These are phyloP conservation scores for Santalum album DNA, from an alignment of 164 flowering plant species.

Conservation along the genomic window DNA sequence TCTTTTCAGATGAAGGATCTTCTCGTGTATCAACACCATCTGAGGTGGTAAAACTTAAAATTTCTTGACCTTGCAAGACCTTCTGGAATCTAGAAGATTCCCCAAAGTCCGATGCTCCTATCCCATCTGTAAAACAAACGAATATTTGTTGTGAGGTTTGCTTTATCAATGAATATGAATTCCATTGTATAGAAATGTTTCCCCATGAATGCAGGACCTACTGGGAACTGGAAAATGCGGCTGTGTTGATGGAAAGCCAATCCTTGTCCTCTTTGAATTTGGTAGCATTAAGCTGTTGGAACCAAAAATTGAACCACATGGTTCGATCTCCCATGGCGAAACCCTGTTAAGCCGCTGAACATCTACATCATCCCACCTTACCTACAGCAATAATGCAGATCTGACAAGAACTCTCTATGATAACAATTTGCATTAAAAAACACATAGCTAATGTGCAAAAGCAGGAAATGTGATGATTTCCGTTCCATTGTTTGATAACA, in stretches of 20 bases:
- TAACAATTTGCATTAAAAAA: not conserved
- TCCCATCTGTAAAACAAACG: conserved; percentile 39
- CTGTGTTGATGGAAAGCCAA: conserved; percentile 35
- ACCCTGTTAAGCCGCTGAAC: conserved; percentile 52
- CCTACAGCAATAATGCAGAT: conserved; percentile 37
- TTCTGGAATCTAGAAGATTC: conserved; percentile 82
- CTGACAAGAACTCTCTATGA: no score
- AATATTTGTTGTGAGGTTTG: not conserved
- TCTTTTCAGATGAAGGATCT: conserved; percentile 30
- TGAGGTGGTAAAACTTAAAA: conserved; percentile 36
- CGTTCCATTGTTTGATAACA: no score
- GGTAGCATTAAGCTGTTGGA: conserved; percentile 28
- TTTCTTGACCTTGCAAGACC: conserved; percentile 99
- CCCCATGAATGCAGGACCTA: no score
- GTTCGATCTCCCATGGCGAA: conserved; percentile 95
- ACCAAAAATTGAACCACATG: conserved; percentile 47
- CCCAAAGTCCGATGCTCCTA: conserved; percentile 56
- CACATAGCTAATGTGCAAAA: no score
- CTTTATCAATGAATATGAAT: not conserved
- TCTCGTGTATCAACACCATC: conserved; percentile 30
- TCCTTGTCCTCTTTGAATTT: conserved; percentile 64
- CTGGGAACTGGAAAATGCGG: conserved; percentile 58
- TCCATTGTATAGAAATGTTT: not conserved
- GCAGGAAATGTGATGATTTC: no score
- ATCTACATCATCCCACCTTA: conserved; percentile 82